phyloP scores from a whole-genome alignment of 305 asterid genomes.

The Nicotiana rustica region DNA sequence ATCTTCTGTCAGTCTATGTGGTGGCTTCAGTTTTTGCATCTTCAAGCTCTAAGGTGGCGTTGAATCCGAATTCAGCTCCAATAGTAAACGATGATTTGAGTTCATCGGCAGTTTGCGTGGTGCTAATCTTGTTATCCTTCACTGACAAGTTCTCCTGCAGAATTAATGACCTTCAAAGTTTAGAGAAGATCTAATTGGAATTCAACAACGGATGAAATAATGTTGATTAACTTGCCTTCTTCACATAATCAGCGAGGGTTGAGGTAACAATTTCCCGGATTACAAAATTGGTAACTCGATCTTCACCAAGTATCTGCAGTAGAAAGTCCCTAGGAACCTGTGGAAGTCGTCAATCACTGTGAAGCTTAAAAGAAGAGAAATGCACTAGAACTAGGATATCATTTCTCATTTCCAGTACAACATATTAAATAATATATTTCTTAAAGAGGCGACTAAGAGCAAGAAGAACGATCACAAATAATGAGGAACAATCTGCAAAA shows the following conservation, averaged over 20 bases:
- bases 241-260: slow-evolving; percentile 67
- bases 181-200: neutral
- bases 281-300: slow-evolving; percentile 69
- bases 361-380: neutral
- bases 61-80: slow-evolving; percentile 78
- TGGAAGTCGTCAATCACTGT: slow-evolving; percentile 31
- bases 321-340: slow-evolving; percentile 81
- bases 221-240: slow-evolving; percentile 57
- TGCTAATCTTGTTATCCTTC: slow-evolving; percentile 73
- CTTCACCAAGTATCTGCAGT: slow-evolving; percentile 78
- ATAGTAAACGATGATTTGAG: slow-evolving; percentile 63
- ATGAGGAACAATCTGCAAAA: neutral
- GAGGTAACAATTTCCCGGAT: slow-evolving; percentile 74
- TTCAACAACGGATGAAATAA: neutral
- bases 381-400: neutral
- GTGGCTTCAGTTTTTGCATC: slow-evolving; percentile 43
- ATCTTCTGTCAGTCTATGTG: slow-evolving; percentile 21
- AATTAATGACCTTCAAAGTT: slow-evolving; percentile 2
- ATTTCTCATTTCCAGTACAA: neutral
- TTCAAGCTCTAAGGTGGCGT: slow-evolving; percentile 71
- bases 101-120: slow-evolving; percentile 74
- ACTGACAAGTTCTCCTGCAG: slow-evolving; percentile 72
- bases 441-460: neutral
- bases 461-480: neutral
- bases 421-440: neutral